Conservation (phyloP, 768 basidiomycete species). For the Lyophyllum semitale region DNA sequence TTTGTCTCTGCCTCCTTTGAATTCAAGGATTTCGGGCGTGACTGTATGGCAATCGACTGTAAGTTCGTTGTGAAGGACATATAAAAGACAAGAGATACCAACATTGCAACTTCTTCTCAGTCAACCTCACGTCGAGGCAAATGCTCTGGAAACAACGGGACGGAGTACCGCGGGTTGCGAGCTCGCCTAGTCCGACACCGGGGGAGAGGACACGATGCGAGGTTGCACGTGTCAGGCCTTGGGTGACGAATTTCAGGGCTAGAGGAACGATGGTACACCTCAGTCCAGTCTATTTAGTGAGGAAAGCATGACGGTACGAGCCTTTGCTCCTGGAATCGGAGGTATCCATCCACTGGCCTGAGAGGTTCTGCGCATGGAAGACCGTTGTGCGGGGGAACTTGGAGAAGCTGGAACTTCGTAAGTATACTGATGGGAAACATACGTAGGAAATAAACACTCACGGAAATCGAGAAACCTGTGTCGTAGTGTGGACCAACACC, state of each 20-base stretch:
- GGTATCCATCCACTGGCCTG: conserved; percentile 83
- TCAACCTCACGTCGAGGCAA: conserved; percentile 52
- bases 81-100: conserved; percentile 12
- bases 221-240: conserved; percentile 76
- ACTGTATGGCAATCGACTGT: conserved; percentile 38
- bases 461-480: conserved; percentile 80
- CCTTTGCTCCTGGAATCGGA: conserved; percentile 77
- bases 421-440: neutral
- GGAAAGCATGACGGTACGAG: conserved; percentile 17
- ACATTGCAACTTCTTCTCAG: conserved; percentile 45
- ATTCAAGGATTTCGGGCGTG: conserved; percentile 61
- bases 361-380: conserved; percentile 82
- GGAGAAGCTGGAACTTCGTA: conserved; percentile 55
- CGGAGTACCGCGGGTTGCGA: conserved; percentile 67
- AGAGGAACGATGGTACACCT: neutral
- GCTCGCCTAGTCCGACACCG: conserved; percentile 26
- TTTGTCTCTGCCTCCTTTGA: conserved; percentile 59
- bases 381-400: conserved; percentile 78
- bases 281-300: neutral
- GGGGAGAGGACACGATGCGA: conserved; percentile 82
- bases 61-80: neutral
- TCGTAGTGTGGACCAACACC: conserved; percentile 89
- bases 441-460: conserved; percentile 29
- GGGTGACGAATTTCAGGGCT: conserved; percentile 81
- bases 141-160: conserved; percentile 90